Conservation (phyloP, 108 stramenopile species). For the Cylindrotheca fusiformis region DNA sequence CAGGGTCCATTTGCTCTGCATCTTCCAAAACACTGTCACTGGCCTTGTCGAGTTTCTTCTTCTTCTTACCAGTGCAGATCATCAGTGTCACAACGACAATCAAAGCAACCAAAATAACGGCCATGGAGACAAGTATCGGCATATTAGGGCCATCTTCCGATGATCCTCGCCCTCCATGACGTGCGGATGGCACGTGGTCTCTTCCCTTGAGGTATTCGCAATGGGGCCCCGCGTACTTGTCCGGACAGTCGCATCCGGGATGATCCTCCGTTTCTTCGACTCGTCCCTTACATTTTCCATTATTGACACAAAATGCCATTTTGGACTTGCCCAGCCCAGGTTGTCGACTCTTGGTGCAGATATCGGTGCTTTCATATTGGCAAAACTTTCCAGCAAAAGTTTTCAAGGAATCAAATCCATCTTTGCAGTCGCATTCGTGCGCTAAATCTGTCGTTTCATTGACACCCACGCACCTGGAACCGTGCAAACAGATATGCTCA, state of each 20-base stretch:
- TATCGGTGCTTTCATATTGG: slow-evolving; percentile 26
- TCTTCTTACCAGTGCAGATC: background rate
- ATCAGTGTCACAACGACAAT: background rate
- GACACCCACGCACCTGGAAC: slow-evolving; percentile 38
- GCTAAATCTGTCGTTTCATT: slow-evolving; percentile 3
- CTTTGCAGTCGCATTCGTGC: slow-evolving; percentile 44
- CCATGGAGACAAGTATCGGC: background rate
- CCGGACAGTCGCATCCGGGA: slow-evolving; percentile 32
- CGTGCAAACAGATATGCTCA: slow-evolving; percentile 53
- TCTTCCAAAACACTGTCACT: background rate
- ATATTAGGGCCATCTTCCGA: background rate
- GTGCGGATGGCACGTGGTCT: background rate
- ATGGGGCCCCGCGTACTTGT: slow-evolving; percentile 29
- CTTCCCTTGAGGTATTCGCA: slow-evolving; percentile 26
- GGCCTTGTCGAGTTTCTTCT: background rate
- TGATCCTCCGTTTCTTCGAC: slow-evolving; percentile 22
- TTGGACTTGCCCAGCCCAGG: slow-evolving; percentile 23
- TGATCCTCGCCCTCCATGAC: background rate
- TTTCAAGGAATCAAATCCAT: slow-evolving; percentile 14
- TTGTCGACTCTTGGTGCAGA: slow-evolving; percentile 25
- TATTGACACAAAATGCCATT: slow-evolving; percentile 44
- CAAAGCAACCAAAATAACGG: slow-evolving; percentile 10
- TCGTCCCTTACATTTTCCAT: slow-evolving; percentile 32
- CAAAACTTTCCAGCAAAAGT: slow-evolving; percentile 33
- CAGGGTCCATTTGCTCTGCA: too few species aligned